Base-by-base conservation (phyloP, 495 filamentous ascomycete species). In the Talaromyces nanjingensis region DNA sequence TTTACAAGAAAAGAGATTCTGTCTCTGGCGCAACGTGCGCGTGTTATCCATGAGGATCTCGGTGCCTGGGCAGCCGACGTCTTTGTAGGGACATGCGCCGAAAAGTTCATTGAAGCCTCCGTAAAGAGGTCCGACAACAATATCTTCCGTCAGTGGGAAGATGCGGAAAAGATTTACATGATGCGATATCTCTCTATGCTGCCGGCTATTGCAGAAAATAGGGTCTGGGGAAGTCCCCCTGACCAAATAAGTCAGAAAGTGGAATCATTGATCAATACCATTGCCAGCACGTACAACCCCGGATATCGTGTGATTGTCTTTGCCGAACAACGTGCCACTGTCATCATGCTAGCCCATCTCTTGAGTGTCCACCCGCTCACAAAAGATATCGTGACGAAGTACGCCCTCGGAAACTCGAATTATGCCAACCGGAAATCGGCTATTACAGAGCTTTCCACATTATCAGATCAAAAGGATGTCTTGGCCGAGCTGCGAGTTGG, bases 241-340 rank as follows among this genome's bases (percentile, higher is more conserved):
- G 47, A 60, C 14, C 60, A 72, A 20, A 62, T 85, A 0, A 86
- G 88, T 0, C 65, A 74, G 6, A 92, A 91, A 65, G 68, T 85
- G 6, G 64, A 73, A 37, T 70, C 66, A 1, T 71, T 96, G 34
- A 68, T 93, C 9, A 64, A 79, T 0, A 77, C 84, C 25, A 74
- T 93, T 7, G 71, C 76, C 0, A 67, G 67, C 7, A 74, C 78
- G 33, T 67, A 82, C 4, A 63, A 66, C 1, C 73, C 76, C 9
- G 74, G 76, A 0, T 85, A 89, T 24, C 82, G 85, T 0, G 89
- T 90, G 0, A 82, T 98, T 7, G 76, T 97, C 1, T 98, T 98
- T 66, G 91, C 87, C 7, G 77, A 86, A 60, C 87, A 93, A 67
- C 72, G 92, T 58, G 87, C 85, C 6, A 87, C 84, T 1, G 91